phyloP scores from a whole-genome alignment of 225 moss, liverwort and hornwort species.

The Pseudoscleropodium purum region DNA sequence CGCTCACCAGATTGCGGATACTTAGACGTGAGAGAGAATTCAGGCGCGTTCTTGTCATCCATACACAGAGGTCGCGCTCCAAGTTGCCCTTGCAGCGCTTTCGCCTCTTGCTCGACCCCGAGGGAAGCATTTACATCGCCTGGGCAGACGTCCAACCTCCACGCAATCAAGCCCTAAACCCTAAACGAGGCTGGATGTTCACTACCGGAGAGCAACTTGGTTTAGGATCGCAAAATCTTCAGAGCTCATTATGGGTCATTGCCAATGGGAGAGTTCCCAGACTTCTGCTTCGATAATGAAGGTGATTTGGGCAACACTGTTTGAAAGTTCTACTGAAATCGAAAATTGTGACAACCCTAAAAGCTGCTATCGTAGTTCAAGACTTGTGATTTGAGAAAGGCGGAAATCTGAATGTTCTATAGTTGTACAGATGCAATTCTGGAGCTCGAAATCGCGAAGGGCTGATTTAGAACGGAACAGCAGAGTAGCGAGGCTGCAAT shows the following conservation, averaged over 20 bases:
- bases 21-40: neutral
- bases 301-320: neutral
- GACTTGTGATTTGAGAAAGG: neutral
- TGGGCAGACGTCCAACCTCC: neutral
- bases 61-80: constrained; percentile 4
- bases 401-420: neutral
- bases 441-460: neutral
- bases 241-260: neutral
- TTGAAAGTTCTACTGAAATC: neutral
- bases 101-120: constrained; percentile 15
- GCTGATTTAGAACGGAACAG: neutral
- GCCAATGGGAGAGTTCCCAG: neutral
- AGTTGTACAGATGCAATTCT: neutral
- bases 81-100: constrained; percentile 15
- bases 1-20: neutral
- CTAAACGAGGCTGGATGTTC: neutral
- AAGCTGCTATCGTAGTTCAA: neutral
- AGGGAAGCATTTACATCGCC: constrained; percentile 23
- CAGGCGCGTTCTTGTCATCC: constrained; percentile 1
- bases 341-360: neutral
- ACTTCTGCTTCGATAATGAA: neutral
- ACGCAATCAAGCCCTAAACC: neutral
- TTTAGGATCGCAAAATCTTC: neutral
- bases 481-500: neutral
- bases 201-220: neutral